Evolutionary conservation across 331 rosid species (phyloP), one percentile per base, ranked within the genome.

Genomic region (Quercus phellos): DNA sequence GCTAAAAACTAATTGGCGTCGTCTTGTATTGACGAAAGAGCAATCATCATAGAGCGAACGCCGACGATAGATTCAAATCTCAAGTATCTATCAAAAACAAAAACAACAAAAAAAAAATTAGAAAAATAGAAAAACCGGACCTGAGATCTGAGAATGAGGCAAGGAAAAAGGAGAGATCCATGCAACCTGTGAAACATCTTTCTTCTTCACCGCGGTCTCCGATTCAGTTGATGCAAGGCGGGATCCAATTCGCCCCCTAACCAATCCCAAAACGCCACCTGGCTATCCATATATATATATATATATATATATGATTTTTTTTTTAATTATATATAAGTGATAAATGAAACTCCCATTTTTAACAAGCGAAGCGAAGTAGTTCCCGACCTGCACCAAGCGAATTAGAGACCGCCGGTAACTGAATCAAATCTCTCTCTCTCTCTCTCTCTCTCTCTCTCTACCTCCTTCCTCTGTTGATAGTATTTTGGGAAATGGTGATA

Each of bases 341-440:
- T 10, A 46, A 12, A 46, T 46, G 53, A 12, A 11, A 46, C 11
- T 46, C 53, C 53, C 4, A 12, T 46, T 46, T 46, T 12, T 13
- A 27, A 14, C 26, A 9, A 51, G 70, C 18, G 5, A 84, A 70
- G 77, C 76, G 88, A 80, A 87, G 75, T 85, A 81, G 97, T 89
- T 94, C 98, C 98, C 98, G 98, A 94, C 97, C 98, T 94, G 98
- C 98, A 94, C 98, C 98, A 94, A 94, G 98, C 98, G 98, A 94
- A 94, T 90, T 87, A 90, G 98, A 94, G 92, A 85, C 82, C 86
- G 96, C 94, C 84, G 84, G 90, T 86, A 88, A 89, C 75, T 59
- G 79, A 82, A 84, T 70, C 81, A 74, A 17, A 30, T 10, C 70
- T 26, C 16, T 32, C 51, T 64, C 75, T 11, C 51, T 34, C 1